Evolutionary conservation across 2,329 filamentous ascomycete genomes (phyloP), one percentile per base, ranked within the genome.

Genomic region (Penicillium sp.): DNA sequence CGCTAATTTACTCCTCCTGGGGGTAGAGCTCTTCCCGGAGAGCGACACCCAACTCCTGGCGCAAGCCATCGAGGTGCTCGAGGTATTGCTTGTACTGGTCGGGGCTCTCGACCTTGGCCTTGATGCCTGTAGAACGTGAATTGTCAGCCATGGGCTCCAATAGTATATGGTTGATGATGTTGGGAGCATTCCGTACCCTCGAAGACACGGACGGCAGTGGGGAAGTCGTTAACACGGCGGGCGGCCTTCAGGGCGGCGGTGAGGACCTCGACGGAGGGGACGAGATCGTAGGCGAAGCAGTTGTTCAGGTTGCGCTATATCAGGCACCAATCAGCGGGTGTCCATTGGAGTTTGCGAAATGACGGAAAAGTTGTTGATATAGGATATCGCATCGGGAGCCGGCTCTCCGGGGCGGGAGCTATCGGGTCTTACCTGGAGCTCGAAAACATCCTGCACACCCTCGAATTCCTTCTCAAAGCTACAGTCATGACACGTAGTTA

Each of bases 391-490:
- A 55, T 49, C 41, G 46, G 32, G 23, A 27, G 32, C 29, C 26
- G 45, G 36, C 47, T 51, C 47, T 43, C 47, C 36, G 39, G 47
- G 44, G 44, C 11, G 43, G 47, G 41, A 36, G 41, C 41, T 36
- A 45, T 42, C 38, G 37, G 50, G 40, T 70, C 80, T 69, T 84
- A 95, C 90, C 89, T 96, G 90, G 69, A 98, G 89, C 84, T 98
- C 93, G 74, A 98, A 98, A 69, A 97, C 91, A 77, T 98, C 93
- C 77, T 97, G 89, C 59, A 98, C 93, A 68, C 77, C 75, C 56
- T 98, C 91, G 69, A 98, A 98, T 77, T 98, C 93, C 83, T 96
- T 96, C 82, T 98, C 93, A 70, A 95, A 98, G 78, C 93, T 98
- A 70, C 67, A 55, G 57, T 61, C 64, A 48, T 74, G 70, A 64